A percentile compares a stretch with the other conserved stretches of the same genome.
phyloP scores from a whole-genome alignment of 257 asterid species.

The Avicennia marina region DNA sequence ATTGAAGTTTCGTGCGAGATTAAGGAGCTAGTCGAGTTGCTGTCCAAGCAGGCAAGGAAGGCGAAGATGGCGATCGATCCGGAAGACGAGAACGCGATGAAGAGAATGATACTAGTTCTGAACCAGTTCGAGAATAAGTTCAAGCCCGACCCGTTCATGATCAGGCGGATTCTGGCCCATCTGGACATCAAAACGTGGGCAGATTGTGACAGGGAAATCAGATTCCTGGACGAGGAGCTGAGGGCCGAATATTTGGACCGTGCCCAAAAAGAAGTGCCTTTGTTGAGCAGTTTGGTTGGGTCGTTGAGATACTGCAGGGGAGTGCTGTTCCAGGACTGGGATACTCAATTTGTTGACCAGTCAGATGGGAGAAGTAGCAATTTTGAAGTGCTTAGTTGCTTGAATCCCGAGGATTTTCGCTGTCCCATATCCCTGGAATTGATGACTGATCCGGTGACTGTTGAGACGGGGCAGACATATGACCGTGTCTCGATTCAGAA shows the following conservation, averaged over 20 bases:
- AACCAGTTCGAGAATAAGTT: conserved; percentile 60
- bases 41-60: conserved; percentile 46
- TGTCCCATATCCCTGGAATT: conserved; percentile 75
- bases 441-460: conserved; percentile 78
- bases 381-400: conserved; percentile 35
- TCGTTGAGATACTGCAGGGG: conserved; percentile 66
- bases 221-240: conserved; percentile 46
- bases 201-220: conserved; percentile 54
- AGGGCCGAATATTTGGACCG: conserved; percentile 26
- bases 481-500: conserved; percentile 65
- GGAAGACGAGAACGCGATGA: conserved; percentile 42
- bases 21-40: conserved; percentile 50
- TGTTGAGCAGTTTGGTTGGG: conserved; percentile 50
- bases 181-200: conserved; percentile 48
- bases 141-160: conserved; percentile 46
- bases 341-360: conserved; percentile 27
- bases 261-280: conserved; percentile 37
- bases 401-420: conserved; percentile 64
- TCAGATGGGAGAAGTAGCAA: conserved; percentile 28
- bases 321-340: conserved; percentile 44
- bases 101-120: conserved; percentile 40
- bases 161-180: conserved; percentile 39
- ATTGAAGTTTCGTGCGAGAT: conserved; percentile 39
- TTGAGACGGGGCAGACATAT: conserved; percentile 72
- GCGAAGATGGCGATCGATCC: conserved; percentile 42